Evolutionary conservation across 2,329 filamentous ascomycete species (phyloP), one percentile per base, ranked within the genome.

Genomic region (Fusarium algeriense): DNA sequence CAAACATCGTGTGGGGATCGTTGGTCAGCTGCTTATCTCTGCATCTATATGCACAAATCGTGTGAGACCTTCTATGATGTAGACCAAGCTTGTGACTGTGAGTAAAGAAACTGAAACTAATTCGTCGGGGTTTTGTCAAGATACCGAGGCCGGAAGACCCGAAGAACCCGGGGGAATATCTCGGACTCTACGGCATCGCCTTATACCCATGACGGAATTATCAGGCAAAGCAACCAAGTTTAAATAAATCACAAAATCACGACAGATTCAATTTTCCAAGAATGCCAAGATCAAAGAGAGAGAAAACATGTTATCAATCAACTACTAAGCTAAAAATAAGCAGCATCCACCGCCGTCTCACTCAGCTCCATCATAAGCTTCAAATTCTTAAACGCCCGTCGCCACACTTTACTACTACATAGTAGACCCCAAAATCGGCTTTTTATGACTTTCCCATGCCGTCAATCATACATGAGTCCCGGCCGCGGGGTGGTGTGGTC

Each of bases 11-110:
- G 64, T n/a, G 63, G 44, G 38, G 49, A 26, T 32, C 17, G 17
- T 60, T 43, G 38, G 41, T 65, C 68, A 70, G 67, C 65, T 69
- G 67, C 49, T 65, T 69, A 43, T 63, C 20, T 49, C 37, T 59
- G 15, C 58, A 43, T 49, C 35, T 52, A 23, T 20, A 48, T 49
- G 9, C 26, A 58, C 43, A 7, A 19, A 38, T 28, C 17, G 20
- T 26, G 30, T 37, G 17, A 28, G 37, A 35, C 30, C 37, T 23
- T 46, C 37, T 52, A 15, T 57, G 23, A 10, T 35, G 23, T 55
- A 6, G 6, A n/a, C 20, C 23, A 26, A 19, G 20, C 52, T 48
- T 50, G 56, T 70, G 62, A 68, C 54, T 40, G 13, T 7, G 15
- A 20, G 34, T 40, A 6, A 41, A 41, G 26, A 26, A 34, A 49